These are phyloP conservation scores for Umbelopsis sp. DNA, from an alignment of 192 early-diverging fungal species.

Conservation along the genomic window DNA sequence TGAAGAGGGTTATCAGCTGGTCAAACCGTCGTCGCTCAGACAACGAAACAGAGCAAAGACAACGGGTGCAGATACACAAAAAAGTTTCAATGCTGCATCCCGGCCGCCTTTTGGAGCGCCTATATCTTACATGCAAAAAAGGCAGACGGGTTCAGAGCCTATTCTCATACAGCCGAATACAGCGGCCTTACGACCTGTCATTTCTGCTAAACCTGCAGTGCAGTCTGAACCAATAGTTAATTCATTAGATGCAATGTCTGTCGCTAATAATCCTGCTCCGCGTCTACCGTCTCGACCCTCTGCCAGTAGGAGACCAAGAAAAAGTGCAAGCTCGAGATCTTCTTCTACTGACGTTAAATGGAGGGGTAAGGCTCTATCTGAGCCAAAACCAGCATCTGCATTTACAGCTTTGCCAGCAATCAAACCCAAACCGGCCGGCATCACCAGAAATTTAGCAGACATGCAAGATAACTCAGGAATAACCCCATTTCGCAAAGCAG, in stretches of 20 bases:
- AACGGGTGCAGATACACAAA: background rate
- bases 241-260: background rate
- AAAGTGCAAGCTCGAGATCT: background rate
- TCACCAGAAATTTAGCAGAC: background rate
- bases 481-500: too few species aligned
- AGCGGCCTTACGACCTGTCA: background rate
- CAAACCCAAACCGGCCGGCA: background rate
- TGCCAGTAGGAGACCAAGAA: background rate
- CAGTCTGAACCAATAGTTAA: background rate
- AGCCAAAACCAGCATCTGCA: background rate
- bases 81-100: background rate
- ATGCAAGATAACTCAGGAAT: too few species aligned
- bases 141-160: background rate
- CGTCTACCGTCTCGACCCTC: constrained; percentile 29
- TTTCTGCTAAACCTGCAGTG: background rate
- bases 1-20: constrained; percentile 28
- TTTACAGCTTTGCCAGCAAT: background rate
- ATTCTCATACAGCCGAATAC: background rate
- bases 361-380: background rate
- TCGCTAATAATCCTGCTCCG: constrained; percentile 27
- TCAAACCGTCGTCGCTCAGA: constrained; percentile 30
- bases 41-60: constrained; percentile 13
- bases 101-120: constrained; percentile 1
- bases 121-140: background rate
- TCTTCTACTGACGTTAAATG: background rate